Conservation (phyloP, 2,329 filamentous ascomycete genomes). For the Paecilomyces niveus region DNA sequence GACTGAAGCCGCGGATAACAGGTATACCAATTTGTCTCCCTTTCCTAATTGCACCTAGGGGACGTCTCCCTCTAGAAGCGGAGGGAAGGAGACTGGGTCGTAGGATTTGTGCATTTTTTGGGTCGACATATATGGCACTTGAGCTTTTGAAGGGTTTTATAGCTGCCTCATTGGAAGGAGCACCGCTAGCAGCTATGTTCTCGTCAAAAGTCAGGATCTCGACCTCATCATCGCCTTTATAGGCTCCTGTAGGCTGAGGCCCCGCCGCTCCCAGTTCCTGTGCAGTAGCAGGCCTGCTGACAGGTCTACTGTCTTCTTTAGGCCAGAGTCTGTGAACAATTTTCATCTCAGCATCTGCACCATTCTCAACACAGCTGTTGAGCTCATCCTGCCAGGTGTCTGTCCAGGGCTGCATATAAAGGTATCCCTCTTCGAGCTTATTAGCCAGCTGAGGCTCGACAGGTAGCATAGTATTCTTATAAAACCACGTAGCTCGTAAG, state of each 20-base stretch:
- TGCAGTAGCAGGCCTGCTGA: slow-evolving; percentile 30
- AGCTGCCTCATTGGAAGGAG: slow-evolving; percentile 35
- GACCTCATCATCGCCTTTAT: slow-evolving; percentile 3
- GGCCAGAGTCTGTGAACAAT: slow-evolving; percentile 80
- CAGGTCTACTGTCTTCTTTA: slow-evolving; percentile 38
- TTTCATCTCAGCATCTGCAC: slow-evolving; percentile 84
- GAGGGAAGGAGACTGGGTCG: slow-evolving; percentile 82
- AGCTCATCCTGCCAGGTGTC: slow-evolving; percentile 91
- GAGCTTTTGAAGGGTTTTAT: slow-evolving; percentile 62
- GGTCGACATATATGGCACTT: slow-evolving; percentile 81
- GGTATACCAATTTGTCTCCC: slow-evolving; percentile 75
- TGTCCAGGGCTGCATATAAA: slow-evolving; percentile 79
- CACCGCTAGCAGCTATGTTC: slow-evolving; percentile 35
- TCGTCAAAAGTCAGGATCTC: slow-evolving; percentile 19
- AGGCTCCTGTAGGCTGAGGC: slow-evolving; percentile 13
- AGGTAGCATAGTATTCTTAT: slow-evolving; percentile 88
- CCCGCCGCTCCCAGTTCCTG: slow-evolving; percentile 25
- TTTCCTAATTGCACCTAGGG: slow-evolving; percentile 77
- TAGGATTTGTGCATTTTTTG: slow-evolving; percentile 69
- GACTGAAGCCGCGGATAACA: slow-evolving; percentile 84
- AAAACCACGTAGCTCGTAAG: slow-evolving; percentile 90
- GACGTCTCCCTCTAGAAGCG: slow-evolving; percentile 72
- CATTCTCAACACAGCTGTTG: slow-evolving; percentile 82
- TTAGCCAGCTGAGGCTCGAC: slow-evolving; percentile 82
- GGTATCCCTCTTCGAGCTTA: slow-evolving; percentile 83